A percentile compares a stretch with the other conserved stretches of the same genome.
Conservation (phyloP, 176 grass and related monocot species). For the Aegilops umbellulata region DNA sequence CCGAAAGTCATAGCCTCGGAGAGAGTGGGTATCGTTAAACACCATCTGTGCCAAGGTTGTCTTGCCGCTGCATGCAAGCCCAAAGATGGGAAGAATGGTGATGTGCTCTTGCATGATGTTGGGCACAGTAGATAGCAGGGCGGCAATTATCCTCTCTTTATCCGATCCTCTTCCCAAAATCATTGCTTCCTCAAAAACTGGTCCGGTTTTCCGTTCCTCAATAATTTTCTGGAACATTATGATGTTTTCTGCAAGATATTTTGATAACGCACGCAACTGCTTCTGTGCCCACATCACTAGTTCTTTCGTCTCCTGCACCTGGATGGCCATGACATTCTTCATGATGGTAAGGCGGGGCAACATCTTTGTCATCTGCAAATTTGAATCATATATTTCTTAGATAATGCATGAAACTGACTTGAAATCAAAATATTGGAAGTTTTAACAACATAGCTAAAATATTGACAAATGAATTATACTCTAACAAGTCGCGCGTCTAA, state of each 20-base stretch:
- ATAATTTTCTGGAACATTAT: too few species aligned
- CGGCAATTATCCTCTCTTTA: neutral
- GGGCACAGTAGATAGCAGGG: neutral
- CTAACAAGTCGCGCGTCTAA: too few species aligned
- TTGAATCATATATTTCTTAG: too few species aligned
- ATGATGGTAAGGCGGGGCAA: neutral
- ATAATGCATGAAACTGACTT: too few species aligned
- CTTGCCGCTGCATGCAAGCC: neutral
- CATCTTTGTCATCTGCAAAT: neutral
- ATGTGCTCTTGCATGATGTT: neutral
- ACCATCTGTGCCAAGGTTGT: slow-evolving; percentile 6
- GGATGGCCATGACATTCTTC: neutral
- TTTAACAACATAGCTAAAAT: too few species aligned
- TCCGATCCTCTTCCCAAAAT: neutral
- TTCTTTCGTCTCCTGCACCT: neutral
- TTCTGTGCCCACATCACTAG: too few species aligned
- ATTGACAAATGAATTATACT: too few species aligned
- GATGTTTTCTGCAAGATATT: too few species aligned
- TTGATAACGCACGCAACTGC: rapidly evolving
- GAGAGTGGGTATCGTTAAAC: neutral
- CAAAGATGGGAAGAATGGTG: neutral
- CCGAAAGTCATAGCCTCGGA: neutral
- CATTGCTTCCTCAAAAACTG: neutral
- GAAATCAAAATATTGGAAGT: too few species aligned
- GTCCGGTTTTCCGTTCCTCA: neutral